Percentiles rank a stretch among this genome's conserved stretches.
Evolutionary conservation across 139 green algal genomes (phyloP).

Genomic region (Chlorella sp.): DNA sequence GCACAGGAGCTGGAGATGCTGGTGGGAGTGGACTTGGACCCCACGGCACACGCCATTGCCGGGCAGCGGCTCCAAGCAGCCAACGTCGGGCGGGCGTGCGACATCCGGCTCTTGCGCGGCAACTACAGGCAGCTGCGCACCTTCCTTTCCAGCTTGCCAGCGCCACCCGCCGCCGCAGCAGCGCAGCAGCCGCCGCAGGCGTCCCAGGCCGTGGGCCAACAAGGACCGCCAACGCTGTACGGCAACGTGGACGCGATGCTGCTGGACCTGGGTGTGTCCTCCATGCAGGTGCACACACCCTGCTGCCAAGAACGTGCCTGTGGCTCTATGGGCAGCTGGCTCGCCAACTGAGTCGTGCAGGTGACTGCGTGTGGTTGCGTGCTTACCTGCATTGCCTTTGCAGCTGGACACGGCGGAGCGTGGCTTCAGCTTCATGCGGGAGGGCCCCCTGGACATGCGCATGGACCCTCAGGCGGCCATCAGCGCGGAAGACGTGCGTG

Average conservation of each 20-base stretch:
- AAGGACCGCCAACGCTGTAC: too few relatives aligned
- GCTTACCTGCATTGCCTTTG: background rate
- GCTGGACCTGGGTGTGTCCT: conserved; percentile 91
- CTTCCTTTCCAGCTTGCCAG: background rate
- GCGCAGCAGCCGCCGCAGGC: background rate
- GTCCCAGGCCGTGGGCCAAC: too few relatives aligned
- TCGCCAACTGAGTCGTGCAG: too few relatives aligned
- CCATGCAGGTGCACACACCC: conserved; percentile 85
- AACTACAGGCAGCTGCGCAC: conserved; percentile 48
- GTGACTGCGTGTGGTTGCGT: background rate
- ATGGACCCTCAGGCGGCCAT: conserved; percentile 63
- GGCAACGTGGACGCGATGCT: conserved; percentile 76
- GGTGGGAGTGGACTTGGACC: conserved; percentile 85
- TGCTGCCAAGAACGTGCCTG: too few relatives aligned
- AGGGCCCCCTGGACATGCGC: conserved; percentile 89
- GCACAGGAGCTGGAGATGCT: conserved; percentile 59
- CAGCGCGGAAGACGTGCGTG: conserved; percentile 59
- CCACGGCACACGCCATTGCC: conserved; percentile 65
- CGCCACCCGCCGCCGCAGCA: background rate
- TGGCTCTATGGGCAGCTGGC: too few relatives aligned
- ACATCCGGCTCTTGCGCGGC: conserved; percentile 40
- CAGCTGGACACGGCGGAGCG: conserved; percentile 80
- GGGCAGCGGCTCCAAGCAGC: conserved; percentile 42
- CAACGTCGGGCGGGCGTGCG: too few relatives aligned
- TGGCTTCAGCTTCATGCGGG: conserved; percentile 85